These are phyloP conservation scores for Linnemannia exigua DNA, from an alignment of 192 early-diverging fungal genomes.

Conservation along the genomic window DNA sequence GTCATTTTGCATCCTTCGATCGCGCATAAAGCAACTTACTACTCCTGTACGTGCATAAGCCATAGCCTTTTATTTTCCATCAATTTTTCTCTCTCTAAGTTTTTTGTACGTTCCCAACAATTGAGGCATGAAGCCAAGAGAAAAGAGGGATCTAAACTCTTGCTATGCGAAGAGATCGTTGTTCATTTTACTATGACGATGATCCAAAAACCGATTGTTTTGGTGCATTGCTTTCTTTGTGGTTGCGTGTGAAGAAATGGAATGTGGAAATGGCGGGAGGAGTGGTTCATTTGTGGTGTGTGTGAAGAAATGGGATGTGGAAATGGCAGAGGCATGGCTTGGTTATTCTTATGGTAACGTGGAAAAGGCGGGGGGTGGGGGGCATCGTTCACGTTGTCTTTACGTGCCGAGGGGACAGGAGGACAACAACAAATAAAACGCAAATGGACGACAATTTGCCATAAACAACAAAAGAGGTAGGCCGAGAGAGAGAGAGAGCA, in stretches of 20 bases:
- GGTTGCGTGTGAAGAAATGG: neutral
- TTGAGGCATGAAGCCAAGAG: neutral
- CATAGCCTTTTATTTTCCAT: neutral
- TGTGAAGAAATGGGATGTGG: neutral
- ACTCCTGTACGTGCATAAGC: too few species aligned
- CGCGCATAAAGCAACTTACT: too few species aligned
- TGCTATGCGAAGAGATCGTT: neutral
- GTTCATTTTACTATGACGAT: neutral
- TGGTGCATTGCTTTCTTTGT: too few species aligned
- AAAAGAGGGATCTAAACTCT: neutral
- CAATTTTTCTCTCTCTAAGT: neutral
- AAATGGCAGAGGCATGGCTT: neutral
- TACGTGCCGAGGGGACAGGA: neutral
- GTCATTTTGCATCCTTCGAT: neutral
- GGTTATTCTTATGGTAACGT: too few species aligned
- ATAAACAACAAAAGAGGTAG: neutral
- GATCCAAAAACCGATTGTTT: neutral
- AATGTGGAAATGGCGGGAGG: neutral
- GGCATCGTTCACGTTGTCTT: neutral
- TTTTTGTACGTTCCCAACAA: neutral
- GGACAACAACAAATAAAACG: neutral
- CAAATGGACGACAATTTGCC: neutral
- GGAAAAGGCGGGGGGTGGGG: too few species aligned
- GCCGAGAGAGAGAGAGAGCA: neutral
- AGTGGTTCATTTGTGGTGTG: too few species aligned